Evolutionary conservation across 345 rosid genomes (phyloP).

Genomic region (Acer negundo): DNA sequence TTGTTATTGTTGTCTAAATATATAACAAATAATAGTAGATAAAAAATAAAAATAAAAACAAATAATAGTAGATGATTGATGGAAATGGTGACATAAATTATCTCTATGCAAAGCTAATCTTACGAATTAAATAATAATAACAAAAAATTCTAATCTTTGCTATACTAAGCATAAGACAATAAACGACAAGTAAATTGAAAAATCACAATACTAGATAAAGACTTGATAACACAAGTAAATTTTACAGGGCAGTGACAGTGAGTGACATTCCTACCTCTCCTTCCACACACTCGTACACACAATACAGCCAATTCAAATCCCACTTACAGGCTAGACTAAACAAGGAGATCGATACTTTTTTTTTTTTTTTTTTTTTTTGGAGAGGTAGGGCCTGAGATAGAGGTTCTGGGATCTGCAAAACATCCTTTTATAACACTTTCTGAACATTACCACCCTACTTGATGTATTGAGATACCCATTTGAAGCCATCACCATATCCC

Average conservation of each 20-base stretch:
- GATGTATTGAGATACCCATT: slow-evolving; percentile 82
- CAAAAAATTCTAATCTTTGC: slow-evolving; percentile 10
- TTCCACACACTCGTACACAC: slow-evolving; percentile 40
- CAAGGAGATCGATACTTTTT: slow-evolving; percentile 14
- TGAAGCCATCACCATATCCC: slow-evolving; percentile 87
- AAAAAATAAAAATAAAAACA: no score
- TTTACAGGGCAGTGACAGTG: slow-evolving; percentile 38
- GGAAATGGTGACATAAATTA: background rate
- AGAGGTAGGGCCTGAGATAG: background rate
- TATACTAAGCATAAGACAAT: slow-evolving; percentile 3
- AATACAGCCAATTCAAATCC: slow-evolving; percentile 31
- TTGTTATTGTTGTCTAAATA: no score
- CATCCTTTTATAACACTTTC: slow-evolving; percentile 12
- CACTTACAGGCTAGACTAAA: slow-evolving; percentile 24
- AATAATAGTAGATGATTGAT: background rate
- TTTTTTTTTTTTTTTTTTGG: background rate
- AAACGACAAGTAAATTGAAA: slow-evolving; percentile 17
- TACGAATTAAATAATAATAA: background rate
- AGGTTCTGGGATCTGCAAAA: slow-evolving; percentile 11
- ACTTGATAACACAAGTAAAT: slow-evolving; percentile 30
- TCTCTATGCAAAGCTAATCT: background rate
- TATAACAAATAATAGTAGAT: no score
- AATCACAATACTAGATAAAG: slow-evolving; percentile 27
- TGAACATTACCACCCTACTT: slow-evolving; percentile 36
- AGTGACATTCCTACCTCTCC: slow-evolving; percentile 18